Base-by-base conservation (phyloP, 106 monocot species). In the Dendrobium officinale region DNA sequence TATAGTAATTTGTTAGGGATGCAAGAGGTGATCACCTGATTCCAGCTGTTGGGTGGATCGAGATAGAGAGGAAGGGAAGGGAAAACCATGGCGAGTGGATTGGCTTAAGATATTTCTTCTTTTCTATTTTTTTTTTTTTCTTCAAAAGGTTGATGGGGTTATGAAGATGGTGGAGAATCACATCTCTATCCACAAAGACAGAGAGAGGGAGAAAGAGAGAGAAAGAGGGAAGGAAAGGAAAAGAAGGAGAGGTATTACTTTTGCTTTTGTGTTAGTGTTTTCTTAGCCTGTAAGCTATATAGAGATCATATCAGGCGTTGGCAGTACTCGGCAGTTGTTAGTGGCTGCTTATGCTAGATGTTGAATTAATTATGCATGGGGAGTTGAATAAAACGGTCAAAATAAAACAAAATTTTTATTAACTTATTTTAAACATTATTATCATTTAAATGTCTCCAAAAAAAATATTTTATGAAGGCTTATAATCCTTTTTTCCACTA, bases 11-110 rank as follows among this genome's bases (percentile, higher is more conserved):
- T 16, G 51, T 51, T 51, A 13, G 15, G 51, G 58, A 78, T 6
- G 78, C 58, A 55, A 58, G 1, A 51, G 51, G 43, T 13, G 17
- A 33, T 76, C 20, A 78, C 78, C 78, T 78, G 78, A 33, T 58
- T 78, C 78, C 78, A 78, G 58, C 6, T 37, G 22, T 54, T 78
- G 78, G 78, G 78, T 37, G 78, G 78, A 78, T 78, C 78, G 9
- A 59, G 19, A 59, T 78, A 78, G 78, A 78, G 55, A 55, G 55
- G 56, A 78, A 78, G 13, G 4, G 78, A 78, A 33, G 78, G 55
- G 18, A 78, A 78, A 58, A 58, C 58, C 78, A 78, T 78, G 22
- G 56, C 51, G 13, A 51, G 51, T 54, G 44, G 77, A n/a, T 29
- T 75, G 2, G 42, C 4, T 75, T n/a, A 42, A 20, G 8, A 22